These are phyloP conservation scores for Penicillium sp. DNA, from an alignment of 2,329 filamentous ascomycete species.

Conservation along the genomic window DNA sequence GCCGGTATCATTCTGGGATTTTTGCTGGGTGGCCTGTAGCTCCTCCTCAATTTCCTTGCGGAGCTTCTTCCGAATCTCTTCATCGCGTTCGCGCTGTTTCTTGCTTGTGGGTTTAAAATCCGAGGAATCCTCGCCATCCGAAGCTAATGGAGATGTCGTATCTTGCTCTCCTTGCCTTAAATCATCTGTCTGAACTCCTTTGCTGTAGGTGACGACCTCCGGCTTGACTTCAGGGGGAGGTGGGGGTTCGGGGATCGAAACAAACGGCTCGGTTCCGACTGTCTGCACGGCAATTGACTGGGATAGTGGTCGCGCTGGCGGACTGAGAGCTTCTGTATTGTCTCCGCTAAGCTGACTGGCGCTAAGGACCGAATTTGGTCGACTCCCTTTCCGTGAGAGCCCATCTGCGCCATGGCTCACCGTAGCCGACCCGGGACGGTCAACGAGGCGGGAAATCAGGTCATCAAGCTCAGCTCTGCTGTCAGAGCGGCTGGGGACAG, in stretches of 20 bases:
- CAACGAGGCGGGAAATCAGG: conserved; percentile 82
- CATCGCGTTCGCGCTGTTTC: conserved; percentile 80
- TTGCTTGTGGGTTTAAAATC: conserved; percentile 74
- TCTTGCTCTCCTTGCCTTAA: conserved; percentile 63
- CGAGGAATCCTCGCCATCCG: conserved; percentile 63
- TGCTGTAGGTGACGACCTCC: conserved; percentile 95
- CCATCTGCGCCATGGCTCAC: conserved; percentile 56
- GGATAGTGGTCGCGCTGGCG: conserved; percentile 47
- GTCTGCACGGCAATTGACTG: conserved; percentile 65
- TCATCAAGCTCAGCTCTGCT: conserved; percentile 75
- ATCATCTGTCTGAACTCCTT: conserved; percentile 87
- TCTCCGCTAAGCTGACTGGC: conserved; percentile 80
- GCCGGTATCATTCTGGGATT: conserved; percentile 40
- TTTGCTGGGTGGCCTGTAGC: conserved; percentile 69
- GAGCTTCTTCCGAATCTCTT: conserved; percentile 84
- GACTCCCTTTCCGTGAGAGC: conserved; percentile 62
- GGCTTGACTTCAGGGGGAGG: conserved; percentile 54
- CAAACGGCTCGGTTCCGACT: conserved; percentile 73
- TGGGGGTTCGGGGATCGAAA: conserved; percentile 79
- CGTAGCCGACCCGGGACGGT: conserved; percentile 73
- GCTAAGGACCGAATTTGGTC: conserved; percentile 85
- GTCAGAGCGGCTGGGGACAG: conserved; percentile 70
- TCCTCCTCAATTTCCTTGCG: conserved; percentile 93
- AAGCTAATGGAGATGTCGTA: conserved; percentile 58
- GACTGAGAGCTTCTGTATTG: conserved; percentile 49